Percentiles rank a stretch among this genome's conserved stretches.
Conservation (phyloP, 2,329 filamentous ascomycete species). For the Pseudogymnoascus sp. region DNA sequence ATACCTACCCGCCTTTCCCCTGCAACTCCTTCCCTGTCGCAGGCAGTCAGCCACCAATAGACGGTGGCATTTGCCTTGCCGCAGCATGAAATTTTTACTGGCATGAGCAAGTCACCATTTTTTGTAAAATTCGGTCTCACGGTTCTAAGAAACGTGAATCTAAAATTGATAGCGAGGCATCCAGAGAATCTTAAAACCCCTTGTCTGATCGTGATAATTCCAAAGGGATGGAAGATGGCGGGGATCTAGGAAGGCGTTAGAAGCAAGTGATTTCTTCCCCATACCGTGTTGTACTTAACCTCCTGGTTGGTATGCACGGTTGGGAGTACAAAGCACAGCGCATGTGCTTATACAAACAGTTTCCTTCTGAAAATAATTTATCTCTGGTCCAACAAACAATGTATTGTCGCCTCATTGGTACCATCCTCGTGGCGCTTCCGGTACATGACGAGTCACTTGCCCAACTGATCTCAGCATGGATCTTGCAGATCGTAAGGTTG, state of each 20-base stretch:
- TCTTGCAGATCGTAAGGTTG: conserved; percentile 2
- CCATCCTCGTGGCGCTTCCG: neutral
- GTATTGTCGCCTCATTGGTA: neutral
- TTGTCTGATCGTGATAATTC: neutral
- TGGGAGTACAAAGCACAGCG: conserved; percentile 4
- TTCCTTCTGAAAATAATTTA: neutral
- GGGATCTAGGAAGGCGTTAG: neutral
- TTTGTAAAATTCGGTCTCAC: neutral
- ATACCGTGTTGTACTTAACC: neutral
- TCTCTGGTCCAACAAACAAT: neutral
- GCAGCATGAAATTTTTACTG: neutral
- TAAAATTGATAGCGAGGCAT: neutral
- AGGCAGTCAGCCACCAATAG: neutral
- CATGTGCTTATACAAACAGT: neutral
- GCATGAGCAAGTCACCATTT: neutral
- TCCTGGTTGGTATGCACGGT: neutral
- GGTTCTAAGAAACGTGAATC: neutral
- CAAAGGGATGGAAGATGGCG: neutral
- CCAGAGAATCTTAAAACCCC: neutral
- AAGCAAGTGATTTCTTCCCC: neutral
- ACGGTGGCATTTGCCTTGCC: neutral
- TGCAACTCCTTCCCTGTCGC: neutral
- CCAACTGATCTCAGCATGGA: conserved; percentile 8
- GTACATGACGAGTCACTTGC: conserved; percentile 2
- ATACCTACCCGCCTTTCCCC: neutral